Percentiles rank a stretch among this genome's conserved stretches.
Evolutionary conservation across 257 asterid genomes (phyloP).

Genomic region (Catharanthus roseus): DNA sequence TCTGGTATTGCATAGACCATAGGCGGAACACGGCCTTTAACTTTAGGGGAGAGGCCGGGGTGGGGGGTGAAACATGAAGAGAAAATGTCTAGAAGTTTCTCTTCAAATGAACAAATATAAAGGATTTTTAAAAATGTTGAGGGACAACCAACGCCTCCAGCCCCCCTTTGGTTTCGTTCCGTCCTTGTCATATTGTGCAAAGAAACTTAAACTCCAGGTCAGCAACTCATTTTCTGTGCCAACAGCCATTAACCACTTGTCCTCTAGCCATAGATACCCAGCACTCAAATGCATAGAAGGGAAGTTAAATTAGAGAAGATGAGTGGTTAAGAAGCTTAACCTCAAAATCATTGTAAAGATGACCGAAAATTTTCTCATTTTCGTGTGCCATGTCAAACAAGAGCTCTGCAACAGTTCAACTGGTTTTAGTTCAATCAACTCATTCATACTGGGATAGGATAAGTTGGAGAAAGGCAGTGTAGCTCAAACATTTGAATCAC

Average conservation of each 20-base stretch:
- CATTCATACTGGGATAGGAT: neutral
- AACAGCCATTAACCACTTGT: neutral
- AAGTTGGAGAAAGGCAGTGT: neutral
- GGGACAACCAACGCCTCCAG: too few relatives aligned
- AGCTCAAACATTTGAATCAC: neutral
- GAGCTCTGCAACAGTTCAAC: neutral
- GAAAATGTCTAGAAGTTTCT: too few relatives aligned
- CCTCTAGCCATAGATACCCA: neutral
- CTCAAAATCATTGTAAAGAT: neutral
- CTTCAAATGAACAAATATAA: too few relatives aligned
- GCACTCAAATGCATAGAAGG: neutral
- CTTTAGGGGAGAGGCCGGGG: too few relatives aligned
- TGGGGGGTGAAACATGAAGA: too few relatives aligned
- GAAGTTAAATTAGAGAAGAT: neutral
- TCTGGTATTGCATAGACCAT: neutral
- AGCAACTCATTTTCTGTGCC: neutral
- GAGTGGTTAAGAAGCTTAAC: neutral
- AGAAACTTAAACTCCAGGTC: neutral
- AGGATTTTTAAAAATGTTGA: too few relatives aligned
- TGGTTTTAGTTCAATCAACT: neutral
- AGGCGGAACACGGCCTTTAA: too few relatives aligned
- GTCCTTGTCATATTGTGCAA: too few relatives aligned
- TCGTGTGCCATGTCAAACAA: neutral
- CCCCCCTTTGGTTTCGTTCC: too few relatives aligned
- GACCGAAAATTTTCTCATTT: neutral